These are phyloP conservation scores for Neonectria magnoliae DNA, from an alignment of 2,329 filamentous ascomycete species.

Conservation along the genomic window DNA sequence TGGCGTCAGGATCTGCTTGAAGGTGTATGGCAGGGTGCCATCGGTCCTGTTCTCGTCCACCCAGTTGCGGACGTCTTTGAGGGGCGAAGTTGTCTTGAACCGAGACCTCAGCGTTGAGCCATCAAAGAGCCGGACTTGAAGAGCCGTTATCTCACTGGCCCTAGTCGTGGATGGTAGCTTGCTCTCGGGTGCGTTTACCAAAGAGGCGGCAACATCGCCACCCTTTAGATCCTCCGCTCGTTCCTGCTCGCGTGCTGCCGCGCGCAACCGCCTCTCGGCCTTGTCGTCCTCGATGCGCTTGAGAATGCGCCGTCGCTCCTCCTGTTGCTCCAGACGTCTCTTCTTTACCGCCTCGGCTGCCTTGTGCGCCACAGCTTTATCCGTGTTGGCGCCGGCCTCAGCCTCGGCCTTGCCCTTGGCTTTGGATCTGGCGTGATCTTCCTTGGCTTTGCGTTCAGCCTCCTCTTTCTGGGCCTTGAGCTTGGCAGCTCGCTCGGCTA, in stretches of 20 bases:
- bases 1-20: conserved; percentile 85
- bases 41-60: conserved; percentile 72
- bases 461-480: conserved; percentile 55
- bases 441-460: conserved; percentile 59
- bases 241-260: conserved; percentile 60
- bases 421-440: conserved; percentile 58
- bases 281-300: conserved; percentile 82
- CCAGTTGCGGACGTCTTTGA: conserved; percentile 80
- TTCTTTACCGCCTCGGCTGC: conserved; percentile 68
- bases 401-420: conserved; percentile 57
- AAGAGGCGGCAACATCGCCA: conserved; percentile 43
- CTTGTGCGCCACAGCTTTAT: conserved; percentile 51
- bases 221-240: conserved; percentile 43
- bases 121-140: conserved; percentile 87
- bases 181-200: conserved; percentile 47
- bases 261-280: conserved; percentile 68
- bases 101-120: conserved; percentile 79
- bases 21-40: conserved; percentile 75
- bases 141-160: conserved; percentile 53
- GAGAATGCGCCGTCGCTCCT: conserved; percentile 77
- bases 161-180: conserved; percentile 44
- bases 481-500: conserved; percentile 62
- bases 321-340: conserved; percentile 70
- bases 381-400: conserved; percentile 46
- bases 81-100: conserved; percentile 72